Base-by-base conservation (phyloP, 345 rosid genomes). In the Cochlearia excelsa region DNA sequence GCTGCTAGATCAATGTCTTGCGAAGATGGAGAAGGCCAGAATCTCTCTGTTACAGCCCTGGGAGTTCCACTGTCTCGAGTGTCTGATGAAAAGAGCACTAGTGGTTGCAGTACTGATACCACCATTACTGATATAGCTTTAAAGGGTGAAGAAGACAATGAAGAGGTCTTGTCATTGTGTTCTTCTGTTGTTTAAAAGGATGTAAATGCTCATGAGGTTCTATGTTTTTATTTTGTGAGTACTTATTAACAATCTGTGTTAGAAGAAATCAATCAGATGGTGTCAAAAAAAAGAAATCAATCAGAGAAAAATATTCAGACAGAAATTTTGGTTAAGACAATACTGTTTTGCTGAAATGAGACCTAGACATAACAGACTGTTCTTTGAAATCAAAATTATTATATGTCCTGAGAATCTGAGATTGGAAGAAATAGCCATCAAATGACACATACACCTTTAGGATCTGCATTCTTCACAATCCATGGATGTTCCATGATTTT, bases 401-500 rank as follows among this genome's bases (percentile, higher is more conserved):
- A 16, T 16, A 16, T 16, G 23, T 16, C 23, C 23, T 16, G 23
- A 16, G 23, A 16, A 16, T 16, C 38, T 53, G 50, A 58, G 67
- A 46, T 29, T 39, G 26, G 56, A 28, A 44, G 11, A 65, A 71
- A 16, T 51, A 45, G 1, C 51, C 23, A 54, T 60, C 34, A 55
- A 55, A 3, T 41, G 49, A 46, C 73, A 59, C 83, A 82, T 73
- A 60, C 72, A 51, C 86, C 89, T 48, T 23, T 62, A n/a, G 90
- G 86, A 69, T 90, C 78, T 39, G 95, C 92, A 72, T 87, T 82
- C 81, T 77, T 82, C 35, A 82, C 62, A 30, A 94, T 87, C 97
- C 97, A 94, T 2, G 95, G 97, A 53, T 90, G 96, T 54, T 81
- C 83, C 84, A 85, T 56, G 58, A 94, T 87, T 79, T 82, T 93